Evolutionary conservation across 176 grass and related monocot genomes (phyloP).

Genomic region (Ananas comosus): DNA sequence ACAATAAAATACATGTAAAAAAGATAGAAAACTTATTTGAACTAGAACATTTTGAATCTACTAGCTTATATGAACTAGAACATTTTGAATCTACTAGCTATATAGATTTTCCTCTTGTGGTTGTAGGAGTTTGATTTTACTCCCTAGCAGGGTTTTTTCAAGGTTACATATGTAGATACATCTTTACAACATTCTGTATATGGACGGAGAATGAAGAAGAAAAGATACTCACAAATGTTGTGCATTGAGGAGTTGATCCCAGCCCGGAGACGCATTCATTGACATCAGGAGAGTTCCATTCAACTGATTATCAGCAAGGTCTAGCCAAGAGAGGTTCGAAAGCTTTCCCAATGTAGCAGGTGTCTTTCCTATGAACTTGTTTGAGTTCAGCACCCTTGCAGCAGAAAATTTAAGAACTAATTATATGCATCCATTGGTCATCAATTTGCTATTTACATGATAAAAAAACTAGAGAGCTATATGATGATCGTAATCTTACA

Average conservation of each 20-base stretch:
- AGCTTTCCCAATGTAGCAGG: slow-evolving; percentile 60
- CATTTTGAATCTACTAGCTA: no score
- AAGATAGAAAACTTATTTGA: no score
- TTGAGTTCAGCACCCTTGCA: slow-evolving; percentile 53
- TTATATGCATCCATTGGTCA: not conserved
- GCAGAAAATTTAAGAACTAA: not conserved
- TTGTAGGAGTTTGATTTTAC: no score
- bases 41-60: no score
- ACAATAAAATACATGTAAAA: no score
- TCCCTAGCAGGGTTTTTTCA: no score
- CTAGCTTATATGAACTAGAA: no score
- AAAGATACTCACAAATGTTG: slow-evolving; percentile 53
- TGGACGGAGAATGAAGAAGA: not conserved
- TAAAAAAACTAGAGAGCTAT: slow-evolving; percentile 8
- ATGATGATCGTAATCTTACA: slow-evolving; percentile 33
- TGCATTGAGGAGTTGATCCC: slow-evolving; percentile 44
- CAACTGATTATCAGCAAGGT: slow-evolving; percentile 51
- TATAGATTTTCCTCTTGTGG: no score
- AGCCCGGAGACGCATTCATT: slow-evolving; percentile 31
- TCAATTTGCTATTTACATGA: slow-evolving; percentile 1
- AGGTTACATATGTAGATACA: no score
- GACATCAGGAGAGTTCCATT: slow-evolving; percentile 47
- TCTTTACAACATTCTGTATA: not conserved
- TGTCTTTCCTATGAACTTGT: slow-evolving; percentile 39
- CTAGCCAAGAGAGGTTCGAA: slow-evolving; percentile 43